These are phyloP conservation scores for Phylloporus sp. DNA, from an alignment of 768 basidiomycete genomes.

Conservation along the genomic window DNA sequence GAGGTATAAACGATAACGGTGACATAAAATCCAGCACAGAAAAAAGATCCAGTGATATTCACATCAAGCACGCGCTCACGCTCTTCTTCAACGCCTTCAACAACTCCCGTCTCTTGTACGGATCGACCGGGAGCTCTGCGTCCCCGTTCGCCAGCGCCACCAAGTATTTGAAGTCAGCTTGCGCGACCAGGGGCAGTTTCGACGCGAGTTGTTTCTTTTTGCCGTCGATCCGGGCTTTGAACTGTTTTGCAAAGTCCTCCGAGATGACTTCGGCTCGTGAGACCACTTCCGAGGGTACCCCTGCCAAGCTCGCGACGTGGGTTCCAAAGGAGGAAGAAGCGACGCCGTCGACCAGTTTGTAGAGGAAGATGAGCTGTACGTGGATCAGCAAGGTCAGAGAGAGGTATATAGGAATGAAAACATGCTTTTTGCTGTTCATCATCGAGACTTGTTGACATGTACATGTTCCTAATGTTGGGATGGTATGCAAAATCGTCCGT, in stretches of 20 bases:
- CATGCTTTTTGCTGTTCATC: constrained; percentile 84
- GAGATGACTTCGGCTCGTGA: constrained; percentile 86
- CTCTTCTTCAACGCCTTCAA: constrained; percentile 48
- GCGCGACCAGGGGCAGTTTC: constrained; percentile 69
- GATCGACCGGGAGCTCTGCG: constrained; percentile 47
- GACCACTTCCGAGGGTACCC: constrained; percentile 81
- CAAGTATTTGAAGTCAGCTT: constrained; percentile 88
- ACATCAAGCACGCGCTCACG: constrained; percentile 28
- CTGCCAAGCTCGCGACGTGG: constrained; percentile 92
- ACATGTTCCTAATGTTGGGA: constrained; percentile 89
- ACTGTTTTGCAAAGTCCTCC: constrained; percentile 79
- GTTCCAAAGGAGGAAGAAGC: constrained; percentile 88
- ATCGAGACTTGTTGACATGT: constrained; percentile 93
- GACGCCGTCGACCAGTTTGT: constrained; percentile 87
- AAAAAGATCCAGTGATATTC: constrained; percentile 2
- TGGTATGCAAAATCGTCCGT: constrained; percentile 93
- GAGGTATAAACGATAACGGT: constrained; percentile 5
- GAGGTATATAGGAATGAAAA: background rate
- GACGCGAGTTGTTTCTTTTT: constrained; percentile 48
- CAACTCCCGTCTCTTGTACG: constrained; percentile 47
- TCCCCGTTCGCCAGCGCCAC: constrained; percentile 55
- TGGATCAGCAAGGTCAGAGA: background rate
- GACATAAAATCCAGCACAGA: constrained; percentile 17
- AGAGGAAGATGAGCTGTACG: constrained; percentile 81
- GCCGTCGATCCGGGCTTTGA: constrained; percentile 72